Evolutionary conservation across 768 basidiomycete genomes (phyloP).

Genomic region (Kwoniella sp.): DNA sequence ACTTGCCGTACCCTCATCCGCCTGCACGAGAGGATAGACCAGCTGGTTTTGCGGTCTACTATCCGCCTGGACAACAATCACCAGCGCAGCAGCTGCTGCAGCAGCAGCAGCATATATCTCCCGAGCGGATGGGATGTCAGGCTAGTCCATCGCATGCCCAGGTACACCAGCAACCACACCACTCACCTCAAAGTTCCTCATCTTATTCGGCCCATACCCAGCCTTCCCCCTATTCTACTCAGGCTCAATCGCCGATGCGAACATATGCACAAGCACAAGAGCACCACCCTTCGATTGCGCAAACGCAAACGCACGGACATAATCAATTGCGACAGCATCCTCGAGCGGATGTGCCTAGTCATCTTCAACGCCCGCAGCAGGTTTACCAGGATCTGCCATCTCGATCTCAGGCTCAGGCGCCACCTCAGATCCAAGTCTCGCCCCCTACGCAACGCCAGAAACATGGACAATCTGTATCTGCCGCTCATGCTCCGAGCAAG

Average conservation of each 20-base stretch:
- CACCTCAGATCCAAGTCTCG: neutral
- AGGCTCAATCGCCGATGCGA: neutral
- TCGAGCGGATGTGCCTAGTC: neutral
- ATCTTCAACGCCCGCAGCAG: neutral
- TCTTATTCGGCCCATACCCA: neutral
- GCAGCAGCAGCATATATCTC: neutral
- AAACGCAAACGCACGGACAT: neutral
- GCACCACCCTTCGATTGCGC: constrained; percentile 1
- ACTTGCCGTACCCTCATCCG: constrained; percentile 25
- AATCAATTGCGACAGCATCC: neutral
- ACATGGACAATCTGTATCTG: no score
- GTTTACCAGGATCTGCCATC: neutral
- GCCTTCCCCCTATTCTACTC: neutral
- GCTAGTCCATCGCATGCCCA: constrained; percentile 7
- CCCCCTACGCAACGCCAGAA: neutral
- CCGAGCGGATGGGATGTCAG: constrained; percentile 7
- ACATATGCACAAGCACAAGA: neutral
- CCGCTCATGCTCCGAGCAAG: neutral
- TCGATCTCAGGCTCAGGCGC: neutral
- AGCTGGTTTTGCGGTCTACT: constrained; percentile 28
- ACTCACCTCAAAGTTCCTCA: neutral
- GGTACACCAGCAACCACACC: constrained; percentile 4
- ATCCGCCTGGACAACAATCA: constrained; percentile 10
- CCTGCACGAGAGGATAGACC: constrained; percentile 14
- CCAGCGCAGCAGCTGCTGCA: neutral